A percentile compares a stretch with the other conserved stretches of the same genome.
Evolutionary conservation across 192 early-diverging fungal genomes (phyloP).

Genomic region (Coemansia sp.): DNA sequence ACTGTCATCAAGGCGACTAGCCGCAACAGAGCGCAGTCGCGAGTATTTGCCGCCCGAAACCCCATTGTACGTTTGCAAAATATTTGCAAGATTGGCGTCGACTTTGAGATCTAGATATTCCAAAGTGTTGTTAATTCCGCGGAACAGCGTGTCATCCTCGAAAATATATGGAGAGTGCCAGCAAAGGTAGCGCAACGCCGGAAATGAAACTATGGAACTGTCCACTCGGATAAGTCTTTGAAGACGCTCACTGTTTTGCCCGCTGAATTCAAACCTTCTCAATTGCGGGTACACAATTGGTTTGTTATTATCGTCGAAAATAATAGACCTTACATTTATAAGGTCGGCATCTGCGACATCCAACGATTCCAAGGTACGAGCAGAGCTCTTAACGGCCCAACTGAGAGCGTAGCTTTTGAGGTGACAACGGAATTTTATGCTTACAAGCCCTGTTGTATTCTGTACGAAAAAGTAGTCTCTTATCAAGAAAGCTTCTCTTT

Average conservation of each 20-base stretch:
- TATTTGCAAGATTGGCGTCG: constrained; percentile 6
- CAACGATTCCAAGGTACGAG: background rate
- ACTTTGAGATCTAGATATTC: constrained; percentile 23
- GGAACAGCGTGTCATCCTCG: constrained; percentile 6
- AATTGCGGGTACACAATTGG: constrained; percentile 4
- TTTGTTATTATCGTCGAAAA: background rate
- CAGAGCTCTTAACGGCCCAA: background rate
- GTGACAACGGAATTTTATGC: too few relatives aligned
- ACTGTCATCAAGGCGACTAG: background rate
- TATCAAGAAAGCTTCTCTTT: too few relatives aligned
- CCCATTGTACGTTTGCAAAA: background rate
- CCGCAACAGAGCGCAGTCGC: constrained; percentile 2
- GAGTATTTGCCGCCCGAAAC: constrained; percentile 7
- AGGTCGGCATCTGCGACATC: background rate
- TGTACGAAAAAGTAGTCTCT: too few relatives aligned
- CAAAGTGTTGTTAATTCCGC: constrained; percentile 5
- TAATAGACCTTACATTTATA: background rate
- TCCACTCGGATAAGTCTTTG: background rate
- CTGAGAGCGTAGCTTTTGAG: too few relatives aligned
- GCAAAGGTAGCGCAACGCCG: constrained; percentile 19
- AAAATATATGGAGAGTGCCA: background rate
- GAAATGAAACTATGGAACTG: constrained; percentile 18
- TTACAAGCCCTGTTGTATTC: too few relatives aligned
- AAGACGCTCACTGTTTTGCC: too few relatives aligned
- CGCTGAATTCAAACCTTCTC: background rate